These are phyloP conservation scores for Phytopythium vexans DNA, from an alignment of 352 stramenopile species.

Conservation along the genomic window DNA sequence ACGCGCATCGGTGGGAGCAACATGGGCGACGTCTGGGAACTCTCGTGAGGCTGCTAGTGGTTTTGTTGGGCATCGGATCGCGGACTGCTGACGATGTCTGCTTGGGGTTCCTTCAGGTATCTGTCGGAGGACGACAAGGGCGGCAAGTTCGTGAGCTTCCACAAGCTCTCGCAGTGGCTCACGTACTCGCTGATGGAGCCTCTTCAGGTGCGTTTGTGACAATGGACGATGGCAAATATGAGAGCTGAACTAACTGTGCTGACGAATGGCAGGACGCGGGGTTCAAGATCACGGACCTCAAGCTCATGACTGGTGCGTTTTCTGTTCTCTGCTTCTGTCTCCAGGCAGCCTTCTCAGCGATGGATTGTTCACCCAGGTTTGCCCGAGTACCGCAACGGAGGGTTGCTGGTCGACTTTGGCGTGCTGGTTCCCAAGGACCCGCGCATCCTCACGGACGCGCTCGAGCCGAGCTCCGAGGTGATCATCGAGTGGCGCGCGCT, in stretches of 20 bases:
- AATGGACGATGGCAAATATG: too few species aligned
- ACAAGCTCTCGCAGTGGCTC: slow-evolving; percentile 89
- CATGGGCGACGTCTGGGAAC: slow-evolving; percentile 86
- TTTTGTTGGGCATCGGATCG: not conserved
- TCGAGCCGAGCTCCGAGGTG: slow-evolving; percentile 65
- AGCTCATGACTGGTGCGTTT: slow-evolving; percentile 48
- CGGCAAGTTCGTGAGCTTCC: slow-evolving; percentile 78
- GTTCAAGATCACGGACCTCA: slow-evolving; percentile 72
- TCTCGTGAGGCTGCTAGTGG: slow-evolving; percentile 34
- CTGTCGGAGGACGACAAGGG: slow-evolving; percentile 41
- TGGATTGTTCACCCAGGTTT: slow-evolving; percentile 27
- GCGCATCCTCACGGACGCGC: slow-evolving; percentile 49
- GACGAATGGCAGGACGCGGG: slow-evolving; percentile 39
- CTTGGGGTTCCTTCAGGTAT: slow-evolving; percentile 23
- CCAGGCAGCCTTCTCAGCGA: slow-evolving; percentile 2
- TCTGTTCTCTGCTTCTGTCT: not conserved
- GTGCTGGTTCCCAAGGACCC: slow-evolving; percentile 66
- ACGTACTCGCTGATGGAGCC: slow-evolving; percentile 89
- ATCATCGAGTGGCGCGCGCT: slow-evolving; percentile 86
- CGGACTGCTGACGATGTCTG: not conserved
- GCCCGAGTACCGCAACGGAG: slow-evolving; percentile 83
- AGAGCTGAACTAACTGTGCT: not conserved
- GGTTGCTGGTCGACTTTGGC: slow-evolving; percentile 76
- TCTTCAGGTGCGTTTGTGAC: slow-evolving; percentile 29
- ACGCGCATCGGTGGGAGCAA: slow-evolving; percentile 66